Evolutionary conservation across 2,329 filamentous ascomycete genomes (phyloP).

Genomic region (Metarhizium humberi): DNA sequence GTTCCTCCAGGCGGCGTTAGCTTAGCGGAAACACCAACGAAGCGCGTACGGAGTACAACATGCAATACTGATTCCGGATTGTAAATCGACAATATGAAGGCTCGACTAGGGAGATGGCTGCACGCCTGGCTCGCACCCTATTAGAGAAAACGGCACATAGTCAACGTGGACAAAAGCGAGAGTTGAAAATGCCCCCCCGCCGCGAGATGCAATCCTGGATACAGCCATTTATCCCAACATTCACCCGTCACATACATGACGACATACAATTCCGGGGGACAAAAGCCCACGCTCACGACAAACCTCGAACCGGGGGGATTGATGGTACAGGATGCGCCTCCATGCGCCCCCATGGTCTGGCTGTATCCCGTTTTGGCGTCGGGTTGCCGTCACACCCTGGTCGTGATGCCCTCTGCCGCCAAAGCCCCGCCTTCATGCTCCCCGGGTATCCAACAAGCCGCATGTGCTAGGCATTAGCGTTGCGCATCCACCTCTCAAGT

Average conservation of each 20-base stretch:
- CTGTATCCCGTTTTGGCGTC: constrained; percentile 3
- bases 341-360: neutral
- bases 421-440: neutral
- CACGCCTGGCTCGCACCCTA: no score
- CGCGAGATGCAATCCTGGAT: no score
- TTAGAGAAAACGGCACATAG: no score
- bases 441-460: constrained; percentile 5
- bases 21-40: neutral
- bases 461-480: constrained; percentile 4
- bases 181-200: no score
- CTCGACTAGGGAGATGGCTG: no score
- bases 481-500: constrained; percentile 4
- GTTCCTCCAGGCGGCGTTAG: neutral
- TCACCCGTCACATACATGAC: no score
- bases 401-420: constrained; percentile 4
- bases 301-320: neutral
- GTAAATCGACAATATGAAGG: neutral
- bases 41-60: neutral
- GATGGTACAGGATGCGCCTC: neutral
- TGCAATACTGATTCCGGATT: neutral
- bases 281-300: neutral
- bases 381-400: constrained; percentile 2
- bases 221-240: no score
- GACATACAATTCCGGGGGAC: no score
- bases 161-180: no score